Base-by-base conservation (phyloP, 495 filamentous ascomycete genomes). In the Penicillium cataractarum region DNA sequence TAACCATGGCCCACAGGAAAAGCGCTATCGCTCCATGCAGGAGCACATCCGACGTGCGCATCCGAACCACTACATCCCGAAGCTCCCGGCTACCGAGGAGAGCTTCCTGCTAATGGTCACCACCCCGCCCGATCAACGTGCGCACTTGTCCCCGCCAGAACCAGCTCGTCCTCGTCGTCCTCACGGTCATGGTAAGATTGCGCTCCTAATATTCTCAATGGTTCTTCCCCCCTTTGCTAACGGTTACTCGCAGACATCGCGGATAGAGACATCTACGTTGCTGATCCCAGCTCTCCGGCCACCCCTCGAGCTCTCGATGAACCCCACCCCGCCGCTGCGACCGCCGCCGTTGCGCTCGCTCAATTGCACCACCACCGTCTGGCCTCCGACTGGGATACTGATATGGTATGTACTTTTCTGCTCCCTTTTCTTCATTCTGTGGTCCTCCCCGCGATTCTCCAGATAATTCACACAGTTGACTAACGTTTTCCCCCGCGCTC, bases 31-130 rank as follows among this genome's bases (percentile, higher is more conserved):
- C 72, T 97, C 94, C 55, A 99, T 99, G 91, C 96, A 97, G 81
- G 95, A 99, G 84, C 95, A 99, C 71, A 98, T 99, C 67, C 92
- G 95, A 67, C 88, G 95, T 75, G 95, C 95, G 72, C 95, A 99
- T 78, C 96, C 95, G 57, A 94, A 96, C 71, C 89, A 97, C 78
- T 99, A 97, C 78, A 97, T 99, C 66, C 87, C 95, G 62, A 99
- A 98, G 87, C 92, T 99, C 70, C 95, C 95, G 73, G 95, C 95
- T 49, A 99, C 95, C 67, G 93, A 97, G 74, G 95, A 98, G 82
- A 97, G 93, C 88, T 97, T 99, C 80, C 82, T 89, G 68, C 82
- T 96, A 72, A 97, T 97, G 93, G 91, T 97, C 74, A 96, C 86
- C 75, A 92, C 92, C 61, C 89, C 92, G 42, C 92, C 91, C 33